Percentiles rank a stretch among this genome's conserved stretches.
Evolutionary conservation across 495 filamentous ascomycete species (phyloP).

Genomic region (Penicillium turbatum): DNA sequence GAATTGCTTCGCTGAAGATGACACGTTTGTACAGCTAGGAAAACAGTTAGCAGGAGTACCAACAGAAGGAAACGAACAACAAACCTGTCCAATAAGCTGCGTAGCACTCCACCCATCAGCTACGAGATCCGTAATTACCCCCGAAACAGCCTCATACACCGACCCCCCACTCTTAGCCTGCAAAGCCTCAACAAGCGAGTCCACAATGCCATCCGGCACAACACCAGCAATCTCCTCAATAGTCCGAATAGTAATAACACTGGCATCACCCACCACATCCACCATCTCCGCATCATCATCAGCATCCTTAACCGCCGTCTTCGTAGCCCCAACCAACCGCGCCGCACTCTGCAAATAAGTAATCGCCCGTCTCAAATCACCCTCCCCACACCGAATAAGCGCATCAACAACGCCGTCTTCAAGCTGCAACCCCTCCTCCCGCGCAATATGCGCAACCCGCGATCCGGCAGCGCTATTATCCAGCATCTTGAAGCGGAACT

Average conservation of each 20-base stretch:
- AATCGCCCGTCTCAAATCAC: constrained; percentile 91
- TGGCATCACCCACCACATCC: constrained; percentile 27
- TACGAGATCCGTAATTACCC: constrained; percentile 80
- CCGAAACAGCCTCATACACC: constrained; percentile 68
- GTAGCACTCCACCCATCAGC: constrained; percentile 98
- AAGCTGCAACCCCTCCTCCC: constrained; percentile 65
- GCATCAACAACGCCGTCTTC: constrained; percentile 77
- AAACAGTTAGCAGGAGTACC: neutral
- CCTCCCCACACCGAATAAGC: constrained; percentile 82
- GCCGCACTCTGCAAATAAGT: constrained; percentile 93
- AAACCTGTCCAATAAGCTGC: constrained; percentile 75
- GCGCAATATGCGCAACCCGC: constrained; percentile 75
- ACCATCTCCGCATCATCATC: constrained; percentile 49
- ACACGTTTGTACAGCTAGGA: constrained; percentile 79
- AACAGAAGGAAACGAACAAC: constrained; percentile 13
- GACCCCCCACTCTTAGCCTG: constrained; percentile 61
- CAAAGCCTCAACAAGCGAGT: constrained; percentile 68
- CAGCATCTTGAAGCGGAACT: constrained; percentile 96
- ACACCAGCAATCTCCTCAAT: constrained; percentile 97
- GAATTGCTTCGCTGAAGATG: constrained; percentile 77
- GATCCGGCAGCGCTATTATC: constrained; percentile 75
- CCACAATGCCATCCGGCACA: constrained; percentile 70
- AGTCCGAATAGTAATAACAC: constrained; percentile 63
- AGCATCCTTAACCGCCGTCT: constrained; percentile 42
- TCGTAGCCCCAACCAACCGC: constrained; percentile 62